These are phyloP conservation scores for Apiospora hydei DNA, from an alignment of 2,329 filamentous ascomycete species.

Conservation along the genomic window DNA sequence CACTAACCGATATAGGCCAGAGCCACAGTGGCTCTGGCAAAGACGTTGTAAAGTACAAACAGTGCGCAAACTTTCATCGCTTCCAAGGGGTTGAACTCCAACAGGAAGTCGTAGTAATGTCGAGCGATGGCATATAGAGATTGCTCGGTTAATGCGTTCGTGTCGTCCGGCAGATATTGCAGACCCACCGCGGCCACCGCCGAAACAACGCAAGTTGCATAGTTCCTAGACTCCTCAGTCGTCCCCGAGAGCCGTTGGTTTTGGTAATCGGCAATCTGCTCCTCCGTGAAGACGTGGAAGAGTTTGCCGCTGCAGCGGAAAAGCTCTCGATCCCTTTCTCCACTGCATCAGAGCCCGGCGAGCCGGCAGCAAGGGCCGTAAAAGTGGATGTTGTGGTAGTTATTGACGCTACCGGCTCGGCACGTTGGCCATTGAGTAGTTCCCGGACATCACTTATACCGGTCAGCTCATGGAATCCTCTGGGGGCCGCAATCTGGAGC, in stretches of 20 bases:
- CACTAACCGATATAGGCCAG: constrained; percentile 11
- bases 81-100: constrained; percentile 1
- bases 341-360: background rate
- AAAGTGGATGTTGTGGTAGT: background rate
- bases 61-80: constrained; percentile 7
- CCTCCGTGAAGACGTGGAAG: background rate
- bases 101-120: background rate
- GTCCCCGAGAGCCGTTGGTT: background rate
- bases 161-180: background rate
- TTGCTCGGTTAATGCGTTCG: background rate
- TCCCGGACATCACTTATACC: constrained; percentile 12
- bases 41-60: background rate
- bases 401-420: background rate
- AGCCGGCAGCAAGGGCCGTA: background rate
- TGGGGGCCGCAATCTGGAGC: background rate
- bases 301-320: background rate
- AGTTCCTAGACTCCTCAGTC: background rate
- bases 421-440: background rate
- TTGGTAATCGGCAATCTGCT: background rate
- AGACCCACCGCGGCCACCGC: background rate
- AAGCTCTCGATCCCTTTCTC: background rate
- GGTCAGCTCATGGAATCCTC: constrained; percentile 9
- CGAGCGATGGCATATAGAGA: background rate
- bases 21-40: background rate
- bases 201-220: background rate